A percentile compares a stretch with the other conserved stretches of the same genome.
phyloP scores from a whole-genome alignment of 371 early-diverging fungal species.

The Synchytrium microbalum region DNA sequence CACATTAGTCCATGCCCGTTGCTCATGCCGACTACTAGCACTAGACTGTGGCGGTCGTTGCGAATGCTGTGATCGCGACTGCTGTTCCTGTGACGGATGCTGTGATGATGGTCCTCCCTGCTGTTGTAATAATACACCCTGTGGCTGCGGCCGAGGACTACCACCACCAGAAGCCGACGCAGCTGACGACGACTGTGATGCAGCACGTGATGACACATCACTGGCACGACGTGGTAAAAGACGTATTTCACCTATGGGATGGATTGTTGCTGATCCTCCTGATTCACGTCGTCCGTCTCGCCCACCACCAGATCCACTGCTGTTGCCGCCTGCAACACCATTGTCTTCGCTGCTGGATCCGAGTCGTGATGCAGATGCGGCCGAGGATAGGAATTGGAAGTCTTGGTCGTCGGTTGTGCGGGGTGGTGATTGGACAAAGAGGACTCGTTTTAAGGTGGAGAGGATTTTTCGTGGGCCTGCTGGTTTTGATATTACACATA shows the following conservation, averaged over 20 bases:
- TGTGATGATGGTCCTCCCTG: too few relatives aligned
- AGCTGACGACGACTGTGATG: neutral
- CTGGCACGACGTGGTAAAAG: too few relatives aligned
- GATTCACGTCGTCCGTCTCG: too few relatives aligned
- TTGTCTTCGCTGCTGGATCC: too few relatives aligned
- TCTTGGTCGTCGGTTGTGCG: neutral
- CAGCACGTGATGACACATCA: too few relatives aligned
- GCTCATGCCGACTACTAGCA: slow-evolving; percentile 7
- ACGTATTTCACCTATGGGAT: too few relatives aligned
- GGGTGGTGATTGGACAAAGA: neutral
- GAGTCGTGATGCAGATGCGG: neutral
- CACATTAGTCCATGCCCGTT: slow-evolving; percentile 10
- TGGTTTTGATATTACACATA: slow-evolving; percentile 13
- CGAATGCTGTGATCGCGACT: neutral
- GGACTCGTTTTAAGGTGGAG: neutral
- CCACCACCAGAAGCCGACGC: neutral
- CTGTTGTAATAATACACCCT: too few relatives aligned
- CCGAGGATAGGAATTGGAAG: too few relatives aligned
- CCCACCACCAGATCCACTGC: too few relatives aligned
- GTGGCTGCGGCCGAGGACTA: too few relatives aligned
- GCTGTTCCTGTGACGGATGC: neutral
- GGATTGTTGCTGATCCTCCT: too few relatives aligned
- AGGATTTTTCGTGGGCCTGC: neutral
- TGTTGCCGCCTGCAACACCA: too few relatives aligned
- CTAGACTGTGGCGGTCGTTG: slow-evolving; percentile 14